phyloP scores from a whole-genome alignment of 345 rosid genomes.

The Gossypium turneri region DNA sequence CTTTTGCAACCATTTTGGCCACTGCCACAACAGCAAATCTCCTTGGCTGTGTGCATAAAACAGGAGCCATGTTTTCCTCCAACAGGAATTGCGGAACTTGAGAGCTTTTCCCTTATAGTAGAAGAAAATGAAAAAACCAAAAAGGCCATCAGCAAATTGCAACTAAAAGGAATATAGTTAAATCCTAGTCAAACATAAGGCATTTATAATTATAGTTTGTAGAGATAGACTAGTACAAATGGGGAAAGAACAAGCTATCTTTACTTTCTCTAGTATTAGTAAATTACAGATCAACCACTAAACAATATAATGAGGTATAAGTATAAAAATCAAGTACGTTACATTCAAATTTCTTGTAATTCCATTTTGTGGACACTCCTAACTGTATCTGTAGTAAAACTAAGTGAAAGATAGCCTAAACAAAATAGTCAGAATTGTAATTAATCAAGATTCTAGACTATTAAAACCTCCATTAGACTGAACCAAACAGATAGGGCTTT shows the following conservation, averaged over 20 bases:
- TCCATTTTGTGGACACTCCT: background rate
- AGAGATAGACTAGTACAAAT: background rate
- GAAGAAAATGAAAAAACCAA: constrained; percentile 5
- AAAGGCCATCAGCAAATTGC: constrained; percentile 2
- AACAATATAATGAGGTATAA: background rate
- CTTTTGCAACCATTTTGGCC: constrained; percentile 86
- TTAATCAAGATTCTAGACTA: background rate
- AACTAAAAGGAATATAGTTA: constrained; percentile 8
- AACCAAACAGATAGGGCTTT: background rate
- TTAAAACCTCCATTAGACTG: background rate
- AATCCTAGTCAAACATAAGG: constrained; percentile 1
- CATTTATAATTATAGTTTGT: background rate
- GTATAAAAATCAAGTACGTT: background rate
- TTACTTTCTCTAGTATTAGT: background rate
- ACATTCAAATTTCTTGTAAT: background rate
- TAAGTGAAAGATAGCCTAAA: background rate
- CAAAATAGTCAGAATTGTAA: background rate
- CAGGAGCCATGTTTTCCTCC: constrained; percentile 64
- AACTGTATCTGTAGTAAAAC: background rate
- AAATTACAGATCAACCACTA: background rate
- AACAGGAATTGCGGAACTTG: constrained; percentile 91
- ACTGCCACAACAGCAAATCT: constrained; percentile 96
- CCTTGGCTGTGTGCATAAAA: constrained; percentile 88
- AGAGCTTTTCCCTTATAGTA: constrained; percentile 78
- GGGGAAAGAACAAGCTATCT: background rate